Evolutionary conservation across 1,284 basidiomycete species (phyloP).

Genomic region (Malassezia japonica): DNA sequence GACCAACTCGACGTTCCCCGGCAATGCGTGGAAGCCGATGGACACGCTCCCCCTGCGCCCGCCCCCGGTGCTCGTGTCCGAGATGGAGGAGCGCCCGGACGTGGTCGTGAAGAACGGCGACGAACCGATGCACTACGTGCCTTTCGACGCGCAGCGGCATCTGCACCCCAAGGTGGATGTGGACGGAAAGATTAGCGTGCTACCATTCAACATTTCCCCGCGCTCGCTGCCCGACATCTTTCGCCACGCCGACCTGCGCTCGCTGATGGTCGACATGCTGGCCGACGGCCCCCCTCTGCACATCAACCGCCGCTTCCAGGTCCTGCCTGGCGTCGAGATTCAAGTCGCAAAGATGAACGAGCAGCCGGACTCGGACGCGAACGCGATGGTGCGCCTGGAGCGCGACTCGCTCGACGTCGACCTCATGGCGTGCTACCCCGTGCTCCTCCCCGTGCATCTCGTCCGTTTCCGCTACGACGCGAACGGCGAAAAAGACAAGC

Average conservation of each 20-base stretch:
- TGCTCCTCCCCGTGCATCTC: constrained; percentile 15
- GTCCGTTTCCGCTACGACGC: constrained; percentile 13
- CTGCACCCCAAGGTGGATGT: constrained; percentile 10
- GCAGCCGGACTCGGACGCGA: neutral
- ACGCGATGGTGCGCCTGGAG: constrained; percentile 8
- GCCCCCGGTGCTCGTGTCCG: neutral
- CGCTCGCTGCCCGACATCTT: neutral
- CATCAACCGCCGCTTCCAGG: constrained; percentile 6
- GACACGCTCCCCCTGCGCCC: constrained; percentile 9
- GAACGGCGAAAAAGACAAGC: constrained; percentile 2
- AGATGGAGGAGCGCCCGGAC: neutral
- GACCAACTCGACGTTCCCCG: constrained; percentile 12
- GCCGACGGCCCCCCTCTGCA: constrained; percentile 9
- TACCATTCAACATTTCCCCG: constrained; percentile 15
- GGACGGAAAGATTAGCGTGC: constrained; percentile 2
- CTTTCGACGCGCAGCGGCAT: constrained; percentile 7
- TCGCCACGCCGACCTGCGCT: constrained; percentile 3
- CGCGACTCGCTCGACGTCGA: constrained; percentile 11
- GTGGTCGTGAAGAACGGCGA: neutral
- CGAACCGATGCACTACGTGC: constrained; percentile 7
- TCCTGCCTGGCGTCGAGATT: constrained; percentile 15
- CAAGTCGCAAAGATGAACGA: constrained; percentile 14
- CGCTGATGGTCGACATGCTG: constrained; percentile 9
- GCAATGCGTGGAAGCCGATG: constrained; percentile 13
- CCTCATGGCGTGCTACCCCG: constrained; percentile 15